Evolutionary conservation across 805 yeast genomes (phyloP).

Genomic region (Cyberlindnera suaveolens): DNA sequence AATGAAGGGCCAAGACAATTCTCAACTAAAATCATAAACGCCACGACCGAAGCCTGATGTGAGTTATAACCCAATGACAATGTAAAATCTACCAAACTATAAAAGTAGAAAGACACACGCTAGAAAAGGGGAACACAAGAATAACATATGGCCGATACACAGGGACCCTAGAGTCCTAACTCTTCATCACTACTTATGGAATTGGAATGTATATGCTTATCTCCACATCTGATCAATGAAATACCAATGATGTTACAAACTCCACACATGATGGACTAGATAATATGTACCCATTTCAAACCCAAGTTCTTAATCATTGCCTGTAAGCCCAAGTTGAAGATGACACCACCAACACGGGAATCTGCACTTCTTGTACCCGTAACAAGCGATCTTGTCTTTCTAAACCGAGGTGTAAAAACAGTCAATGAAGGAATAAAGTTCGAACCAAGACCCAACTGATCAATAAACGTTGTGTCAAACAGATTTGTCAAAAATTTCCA

Average conservation of each 20-base stretch:
- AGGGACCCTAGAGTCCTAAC: conserved; percentile 37
- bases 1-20: conserved; percentile 49
- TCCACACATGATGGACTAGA: conserved; percentile 31
- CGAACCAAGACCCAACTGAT: conserved; percentile 46
- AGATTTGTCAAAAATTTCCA: conserved; percentile 56
- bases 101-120: no score
- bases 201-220: conserved; percentile 22
- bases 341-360: conserved; percentile 38
- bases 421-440: conserved; percentile 53
- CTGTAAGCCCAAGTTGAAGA: conserved; percentile 33
- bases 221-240: conserved; percentile 32
- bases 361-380: conserved; percentile 35
- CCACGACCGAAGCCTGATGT: conserved; percentile 48
- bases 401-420: conserved; percentile 65
- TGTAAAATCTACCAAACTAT: conserved; percentile 54
- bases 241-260: conserved; percentile 30
- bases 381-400: conserved; percentile 48
- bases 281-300: conserved; percentile 29
- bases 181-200: conserved; percentile 25
- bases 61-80: conserved; percentile 51
- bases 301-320: conserved; percentile 25
- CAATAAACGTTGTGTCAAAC: conserved; percentile 59
- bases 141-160: conserved; percentile 33
- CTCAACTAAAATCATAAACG: conserved; percentile 58
- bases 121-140: no score